phyloP scores from a whole-genome alignment of 257 asterid genomes.

The Solanum sitiens region DNA sequence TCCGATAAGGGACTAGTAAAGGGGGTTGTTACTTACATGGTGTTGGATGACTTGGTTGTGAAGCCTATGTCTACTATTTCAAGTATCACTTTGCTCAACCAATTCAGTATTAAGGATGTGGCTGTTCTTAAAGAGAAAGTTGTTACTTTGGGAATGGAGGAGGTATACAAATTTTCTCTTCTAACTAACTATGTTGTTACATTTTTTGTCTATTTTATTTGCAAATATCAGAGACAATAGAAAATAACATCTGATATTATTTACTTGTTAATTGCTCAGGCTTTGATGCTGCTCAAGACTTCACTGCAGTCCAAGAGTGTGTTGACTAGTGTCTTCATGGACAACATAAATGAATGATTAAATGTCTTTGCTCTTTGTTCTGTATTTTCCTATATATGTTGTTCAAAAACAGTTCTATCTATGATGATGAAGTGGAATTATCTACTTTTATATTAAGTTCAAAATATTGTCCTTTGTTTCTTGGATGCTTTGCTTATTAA shows the following conservation, averaged over 20 bases:
- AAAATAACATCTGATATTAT: too few relatives aligned
- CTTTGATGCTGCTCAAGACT: slow-evolving; percentile 3
- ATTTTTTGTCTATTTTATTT: too few relatives aligned
- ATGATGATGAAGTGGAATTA: not conserved
- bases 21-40: slow-evolving; percentile 18
- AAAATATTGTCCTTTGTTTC: not conserved
- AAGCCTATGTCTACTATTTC: slow-evolving; percentile 26
- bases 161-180: not conserved
- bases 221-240: too few relatives aligned
- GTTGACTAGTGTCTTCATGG: slow-evolving; percentile 1
- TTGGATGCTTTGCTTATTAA: not conserved
- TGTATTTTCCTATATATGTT: not conserved
- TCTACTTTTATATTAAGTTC: not conserved
- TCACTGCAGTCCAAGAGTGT: not conserved
- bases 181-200: not conserved
- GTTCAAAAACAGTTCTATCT: not conserved
- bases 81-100: slow-evolving; percentile 9
- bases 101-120: slow-evolving; percentile 7
- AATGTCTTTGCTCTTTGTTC: not conserved
- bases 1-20: not conserved
- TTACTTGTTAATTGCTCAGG: not conserved
- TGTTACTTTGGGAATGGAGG: slow-evolving; percentile 14
- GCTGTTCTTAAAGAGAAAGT: slow-evolving; percentile 19
- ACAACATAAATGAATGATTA: not conserved
- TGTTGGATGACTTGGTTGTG: slow-evolving; percentile 22